A percentile compares a stretch with the other conserved stretches of the same genome.
Conservation (phyloP, 805 yeast species). For the Phaffomyces antillensis region DNA sequence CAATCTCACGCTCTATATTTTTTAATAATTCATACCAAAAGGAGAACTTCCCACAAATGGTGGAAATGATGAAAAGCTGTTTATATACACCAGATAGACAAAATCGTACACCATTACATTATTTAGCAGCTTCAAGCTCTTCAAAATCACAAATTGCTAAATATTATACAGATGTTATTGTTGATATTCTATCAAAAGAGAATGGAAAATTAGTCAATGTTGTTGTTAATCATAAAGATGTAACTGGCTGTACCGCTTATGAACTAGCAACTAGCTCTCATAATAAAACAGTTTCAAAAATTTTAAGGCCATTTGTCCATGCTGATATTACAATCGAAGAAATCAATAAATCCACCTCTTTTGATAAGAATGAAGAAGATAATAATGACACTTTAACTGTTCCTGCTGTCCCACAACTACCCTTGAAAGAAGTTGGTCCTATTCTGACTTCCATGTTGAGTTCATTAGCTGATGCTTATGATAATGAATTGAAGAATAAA, state of each 20-base stretch:
- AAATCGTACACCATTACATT: conserved; percentile 70
- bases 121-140: conserved; percentile 47
- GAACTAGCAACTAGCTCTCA: conserved; percentile 65
- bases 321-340: not conserved
- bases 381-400: conserved; percentile 1
- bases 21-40: conserved; percentile 69
- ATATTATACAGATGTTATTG: conserved; percentile 48
- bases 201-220: conserved; percentile 43
- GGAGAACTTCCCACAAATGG: conserved; percentile 48
- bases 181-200: conserved; percentile 34
- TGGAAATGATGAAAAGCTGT: conserved; percentile 57
- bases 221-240: conserved; percentile 69
- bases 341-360: conserved; percentile 3
- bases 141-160: conserved; percentile 42
- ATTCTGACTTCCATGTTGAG: conserved; percentile 31
- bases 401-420: conserved; percentile 16
- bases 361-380: conserved; percentile 3
- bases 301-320: conserved; percentile 27
- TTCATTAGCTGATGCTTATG: conserved; percentile 46
- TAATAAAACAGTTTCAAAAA: conserved; percentile 36
- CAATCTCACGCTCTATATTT: conserved; percentile 59
- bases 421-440: conserved; percentile 23
- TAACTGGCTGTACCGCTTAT: conserved; percentile 77
- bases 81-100: conserved; percentile 64
- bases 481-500: conserved; percentile 44